phyloP scores from a whole-genome alignment of 345 rosid genomes.

The Anastatica hierochuntica region DNA sequence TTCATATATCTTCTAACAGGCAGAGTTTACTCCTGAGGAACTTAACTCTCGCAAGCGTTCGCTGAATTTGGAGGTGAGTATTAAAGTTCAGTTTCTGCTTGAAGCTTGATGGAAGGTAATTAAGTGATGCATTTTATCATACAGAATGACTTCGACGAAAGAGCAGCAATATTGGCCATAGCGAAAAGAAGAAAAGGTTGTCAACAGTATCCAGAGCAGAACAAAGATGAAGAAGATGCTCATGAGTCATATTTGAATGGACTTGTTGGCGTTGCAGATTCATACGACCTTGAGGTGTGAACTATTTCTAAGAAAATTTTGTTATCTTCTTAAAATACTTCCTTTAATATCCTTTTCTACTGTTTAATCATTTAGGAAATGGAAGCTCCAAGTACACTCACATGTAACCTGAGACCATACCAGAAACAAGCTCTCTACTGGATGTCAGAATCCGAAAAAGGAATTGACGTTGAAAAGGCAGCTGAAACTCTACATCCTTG shows the following conservation, averaged over 20 bases:
- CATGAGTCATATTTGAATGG: constrained; percentile 44
- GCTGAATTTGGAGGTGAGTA: constrained; percentile 27
- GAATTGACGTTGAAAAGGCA: constrained; percentile 43
- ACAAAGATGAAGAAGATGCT: constrained; percentile 42
- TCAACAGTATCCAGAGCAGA: constrained; percentile 26
- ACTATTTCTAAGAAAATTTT: not conserved
- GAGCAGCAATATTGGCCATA: constrained; percentile 29
- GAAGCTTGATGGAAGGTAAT: no score
- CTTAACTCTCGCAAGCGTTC: constrained; percentile 36
- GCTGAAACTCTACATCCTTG: constrained; percentile 56
- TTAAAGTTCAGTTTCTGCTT: no score
- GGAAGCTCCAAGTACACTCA: constrained; percentile 53
- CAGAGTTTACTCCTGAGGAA: constrained; percentile 40
- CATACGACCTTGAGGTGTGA: constrained; percentile 41
- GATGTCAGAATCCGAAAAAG: constrained; percentile 59
- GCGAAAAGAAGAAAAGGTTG: constrained; percentile 36
- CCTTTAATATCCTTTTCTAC: not conserved
- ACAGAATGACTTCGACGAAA: constrained; percentile 25
- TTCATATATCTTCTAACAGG: no score
- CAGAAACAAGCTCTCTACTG: constrained; percentile 67
- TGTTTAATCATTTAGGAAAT: constrained; percentile 36
- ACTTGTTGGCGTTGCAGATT: constrained; percentile 47
- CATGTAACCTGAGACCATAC: constrained; percentile 45
- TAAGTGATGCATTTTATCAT: no score
- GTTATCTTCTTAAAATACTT: not conserved